Conservation (phyloP, 192 early-diverging fungal genomes). For the Backusella sp. region DNA sequence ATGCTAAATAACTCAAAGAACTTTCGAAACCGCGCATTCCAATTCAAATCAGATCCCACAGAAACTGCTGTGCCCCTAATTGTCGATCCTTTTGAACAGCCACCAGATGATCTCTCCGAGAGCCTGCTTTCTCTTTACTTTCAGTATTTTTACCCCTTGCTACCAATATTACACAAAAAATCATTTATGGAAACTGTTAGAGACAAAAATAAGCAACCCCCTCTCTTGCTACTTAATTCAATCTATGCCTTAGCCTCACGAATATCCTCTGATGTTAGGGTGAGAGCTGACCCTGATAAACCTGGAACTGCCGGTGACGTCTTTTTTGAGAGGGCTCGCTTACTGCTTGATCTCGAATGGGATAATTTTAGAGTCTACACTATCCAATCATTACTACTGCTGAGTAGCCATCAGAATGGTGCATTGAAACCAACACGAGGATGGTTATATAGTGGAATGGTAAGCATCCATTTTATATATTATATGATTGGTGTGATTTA, state of each 20-base stretch:
- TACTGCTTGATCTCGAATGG: conserved; percentile 33
- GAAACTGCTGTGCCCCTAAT: background rate
- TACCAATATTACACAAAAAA: conserved; percentile 70
- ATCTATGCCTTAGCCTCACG: conserved; percentile 47
- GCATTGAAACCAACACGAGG: conserved; percentile 25
- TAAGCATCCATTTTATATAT: conserved; percentile 5
- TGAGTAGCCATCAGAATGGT: conserved; percentile 37
- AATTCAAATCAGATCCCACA: conserved; percentile 16
- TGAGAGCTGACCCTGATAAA: conserved; percentile 40
- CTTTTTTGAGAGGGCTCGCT: conserved; percentile 49
- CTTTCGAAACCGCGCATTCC: conserved; percentile 46
- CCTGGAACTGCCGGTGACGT: conserved; percentile 55
- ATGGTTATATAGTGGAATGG: conserved; percentile 40
- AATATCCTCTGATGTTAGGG: conserved; percentile 42
- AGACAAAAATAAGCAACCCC: conserved; percentile 15
- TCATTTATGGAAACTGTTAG: conserved; percentile 49
- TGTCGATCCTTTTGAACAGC: conserved; percentile 52
- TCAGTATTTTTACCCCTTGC: conserved; percentile 61
- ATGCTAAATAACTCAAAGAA: conserved; percentile 60
- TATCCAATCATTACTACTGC: conserved; percentile 29
- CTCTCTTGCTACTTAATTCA: conserved; percentile 46
- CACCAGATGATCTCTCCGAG: conserved; percentile 58
- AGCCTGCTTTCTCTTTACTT: conserved; percentile 64
- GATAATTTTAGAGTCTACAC: conserved; percentile 32
- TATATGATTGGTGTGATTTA: background rate